Conservation (phyloP, 2,329 filamentous ascomycete genomes). For the Cladosporium sphaerospermum region DNA sequence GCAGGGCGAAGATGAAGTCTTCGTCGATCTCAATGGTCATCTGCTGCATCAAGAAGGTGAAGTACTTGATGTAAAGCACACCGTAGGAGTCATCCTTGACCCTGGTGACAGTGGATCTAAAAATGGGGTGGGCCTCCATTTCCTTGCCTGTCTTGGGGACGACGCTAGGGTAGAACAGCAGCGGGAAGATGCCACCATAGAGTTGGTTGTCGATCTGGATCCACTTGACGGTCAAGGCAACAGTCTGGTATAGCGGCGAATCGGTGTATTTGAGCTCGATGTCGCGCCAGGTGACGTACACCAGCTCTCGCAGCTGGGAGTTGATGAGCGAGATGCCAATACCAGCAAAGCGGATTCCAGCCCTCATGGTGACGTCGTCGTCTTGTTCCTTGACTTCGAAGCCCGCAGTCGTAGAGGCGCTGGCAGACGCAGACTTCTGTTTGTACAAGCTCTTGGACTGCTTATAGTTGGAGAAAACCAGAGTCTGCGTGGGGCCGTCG, state of each 20-base stretch:
- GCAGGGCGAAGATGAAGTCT: slow-evolving; percentile 91
- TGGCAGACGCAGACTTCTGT: slow-evolving; percentile 51
- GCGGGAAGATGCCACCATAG: slow-evolving; percentile 96
- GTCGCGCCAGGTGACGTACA: slow-evolving; percentile 88
- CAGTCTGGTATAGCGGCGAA: slow-evolving; percentile 86
- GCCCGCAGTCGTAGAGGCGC: slow-evolving; percentile 57
- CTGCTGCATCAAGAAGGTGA: slow-evolving; percentile 85
- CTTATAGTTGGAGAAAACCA: slow-evolving; percentile 91
- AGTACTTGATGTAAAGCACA: slow-evolving; percentile 97
- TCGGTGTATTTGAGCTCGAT: slow-evolving; percentile 88
- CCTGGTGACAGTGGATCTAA: slow-evolving; percentile 83
- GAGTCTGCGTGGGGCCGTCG: slow-evolving; percentile 87
- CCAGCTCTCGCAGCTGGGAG: slow-evolving; percentile 80
- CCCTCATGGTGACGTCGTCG: slow-evolving; percentile 80
- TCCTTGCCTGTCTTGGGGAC: slow-evolving; percentile 96
- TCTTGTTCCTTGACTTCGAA: slow-evolving; percentile 95
- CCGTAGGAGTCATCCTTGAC: slow-evolving; percentile 99
- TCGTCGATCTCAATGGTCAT: slow-evolving; percentile 98
- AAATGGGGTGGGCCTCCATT: slow-evolving; percentile 90
- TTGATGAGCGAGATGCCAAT: slow-evolving; percentile 93
- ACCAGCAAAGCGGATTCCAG: slow-evolving; percentile 80
- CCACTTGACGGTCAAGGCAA: slow-evolving; percentile 92
- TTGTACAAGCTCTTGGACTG: slow-evolving; percentile 87
- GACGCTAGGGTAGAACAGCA: slow-evolving; percentile 93
- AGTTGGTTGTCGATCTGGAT: slow-evolving; percentile 98